Evolutionary conservation across 1,139 yeast species (phyloP).

Genomic region (Candida sp.): DNA sequence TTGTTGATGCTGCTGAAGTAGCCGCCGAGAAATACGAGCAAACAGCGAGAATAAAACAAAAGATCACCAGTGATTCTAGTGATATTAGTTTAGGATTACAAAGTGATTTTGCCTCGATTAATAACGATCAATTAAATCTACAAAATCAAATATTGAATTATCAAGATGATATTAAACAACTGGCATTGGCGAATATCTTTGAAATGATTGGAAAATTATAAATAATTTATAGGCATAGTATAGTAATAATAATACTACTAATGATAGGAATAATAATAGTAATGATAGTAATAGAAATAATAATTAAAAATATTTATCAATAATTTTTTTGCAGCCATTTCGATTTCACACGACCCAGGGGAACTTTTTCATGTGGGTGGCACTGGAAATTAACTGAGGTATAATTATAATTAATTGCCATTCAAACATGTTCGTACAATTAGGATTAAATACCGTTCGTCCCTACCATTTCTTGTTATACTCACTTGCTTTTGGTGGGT

Average conservation of each 20-base stretch:
- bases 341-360: not conserved
- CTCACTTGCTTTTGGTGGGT: conserved; percentile 66
- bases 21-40: conserved; percentile 87
- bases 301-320: too few relatives aligned
- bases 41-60: conserved; percentile 65
- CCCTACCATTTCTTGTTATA: conserved; percentile 38
- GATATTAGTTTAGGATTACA: conserved; percentile 68
- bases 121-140: conserved; percentile 38
- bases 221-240: not conserved
- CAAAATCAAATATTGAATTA: conserved; percentile 44
- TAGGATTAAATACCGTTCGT: conserved; percentile 28
- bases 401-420: too few relatives aligned
- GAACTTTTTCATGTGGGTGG: too few relatives aligned
- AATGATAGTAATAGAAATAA: too few relatives aligned
- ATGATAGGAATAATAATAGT: too few relatives aligned
- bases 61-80: conserved; percentile 14
- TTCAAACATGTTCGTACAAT: conserved; percentile 12
- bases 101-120: conserved; percentile 69
- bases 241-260: not conserved
- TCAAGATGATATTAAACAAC: conserved; percentile 39
- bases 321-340: not conserved
- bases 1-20: conserved; percentile 75
- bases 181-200: conserved; percentile 49
- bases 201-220: conserved; percentile 38
- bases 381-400: too few relatives aligned